Conservation (phyloP, 805 yeast species). For the Saccharomycopsis microspora region DNA sequence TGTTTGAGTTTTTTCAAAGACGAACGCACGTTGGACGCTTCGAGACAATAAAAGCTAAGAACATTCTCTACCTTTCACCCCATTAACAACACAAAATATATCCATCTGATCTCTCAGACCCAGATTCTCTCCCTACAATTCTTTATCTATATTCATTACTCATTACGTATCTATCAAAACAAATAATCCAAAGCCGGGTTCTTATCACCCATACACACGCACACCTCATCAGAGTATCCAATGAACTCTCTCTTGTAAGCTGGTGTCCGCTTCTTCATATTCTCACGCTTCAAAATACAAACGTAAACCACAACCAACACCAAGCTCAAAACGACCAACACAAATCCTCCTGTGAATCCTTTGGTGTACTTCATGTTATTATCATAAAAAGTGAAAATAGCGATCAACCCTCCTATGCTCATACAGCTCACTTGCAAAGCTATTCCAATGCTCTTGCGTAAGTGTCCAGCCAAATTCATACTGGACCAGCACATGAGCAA, state of each 20-base stretch:
- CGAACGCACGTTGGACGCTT: too few species aligned
- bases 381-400: conserved; percentile 3
- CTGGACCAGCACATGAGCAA: conserved; percentile 49
- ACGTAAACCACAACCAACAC: conserved; percentile 26
- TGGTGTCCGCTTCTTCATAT: conserved; percentile 20
- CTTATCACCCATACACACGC: conserved; percentile 26
- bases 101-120: too few species aligned
- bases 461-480: conserved; percentile 31
- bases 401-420: conserved; percentile 45
- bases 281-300: conserved; percentile 21
- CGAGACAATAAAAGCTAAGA: too few species aligned
- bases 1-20: too few species aligned
- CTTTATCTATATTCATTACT: background rate
- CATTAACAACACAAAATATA: too few species aligned
- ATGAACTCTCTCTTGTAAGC: conserved; percentile 23
- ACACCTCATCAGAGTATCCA: conserved; percentile 21
- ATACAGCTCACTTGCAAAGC: conserved; percentile 60
- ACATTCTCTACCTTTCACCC: too few species aligned
- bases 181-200: conserved; percentile 26
- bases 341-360: conserved; percentile 22
- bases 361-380: conserved; percentile 2
- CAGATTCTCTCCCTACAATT: background rate
- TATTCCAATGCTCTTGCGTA: conserved; percentile 44
- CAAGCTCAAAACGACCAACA: conserved; percentile 31
- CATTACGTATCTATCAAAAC: conserved; percentile 17